These are phyloP conservation scores for Xylaria sp. DNA, from an alignment of 2,329 filamentous ascomycete genomes.

Conservation along the genomic window DNA sequence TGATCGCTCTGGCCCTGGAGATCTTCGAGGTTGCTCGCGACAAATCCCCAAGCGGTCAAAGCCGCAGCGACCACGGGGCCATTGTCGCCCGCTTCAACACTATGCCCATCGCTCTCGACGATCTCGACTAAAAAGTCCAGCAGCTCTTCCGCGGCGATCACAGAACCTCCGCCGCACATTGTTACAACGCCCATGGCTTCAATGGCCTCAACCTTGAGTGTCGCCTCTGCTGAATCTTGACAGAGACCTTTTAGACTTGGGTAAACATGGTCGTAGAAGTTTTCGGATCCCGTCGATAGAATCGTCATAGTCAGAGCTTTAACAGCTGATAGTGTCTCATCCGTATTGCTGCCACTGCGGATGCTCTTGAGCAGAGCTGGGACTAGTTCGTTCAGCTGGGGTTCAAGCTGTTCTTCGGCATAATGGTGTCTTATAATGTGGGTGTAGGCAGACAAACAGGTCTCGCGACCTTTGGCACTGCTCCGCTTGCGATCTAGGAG, in stretches of 20 bases:
- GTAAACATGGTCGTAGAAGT: conserved; percentile 71
- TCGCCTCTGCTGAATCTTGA: conserved; percentile 72
- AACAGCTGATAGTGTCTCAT: conserved; percentile 76
- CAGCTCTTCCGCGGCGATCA: conserved; percentile 74
- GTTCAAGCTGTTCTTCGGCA: conserved; percentile 70
- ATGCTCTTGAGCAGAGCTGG: conserved; percentile 76
- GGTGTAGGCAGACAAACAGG: conserved; percentile 69
- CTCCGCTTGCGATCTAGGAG: conserved; percentile 81
- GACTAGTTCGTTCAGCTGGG: conserved; percentile 69
- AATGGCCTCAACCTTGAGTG: conserved; percentile 77
- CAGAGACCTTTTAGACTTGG: conserved; percentile 70
- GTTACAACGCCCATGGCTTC: conserved; percentile 77
- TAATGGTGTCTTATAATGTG: conserved; percentile 76
- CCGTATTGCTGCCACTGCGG: conserved; percentile 73
- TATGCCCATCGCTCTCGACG: conserved; percentile 80
- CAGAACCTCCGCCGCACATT: conserved; percentile 78
- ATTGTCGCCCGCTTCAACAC: conserved; percentile 76
- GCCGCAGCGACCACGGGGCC: conserved; percentile 77
- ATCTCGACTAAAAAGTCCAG: conserved; percentile 83
- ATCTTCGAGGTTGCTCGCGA: conserved; percentile 81
- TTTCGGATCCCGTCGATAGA: conserved; percentile 72
- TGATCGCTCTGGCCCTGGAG: conserved; percentile 76
- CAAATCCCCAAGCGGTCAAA: conserved; percentile 81
- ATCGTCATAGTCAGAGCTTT: conserved; percentile 78
- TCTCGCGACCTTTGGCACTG: conserved; percentile 76